A percentile compares a stretch with the other conserved stretches of the same genome.
Conservation (phyloP, 345 rosid genomes). For the Cardamine occulta region DNA sequence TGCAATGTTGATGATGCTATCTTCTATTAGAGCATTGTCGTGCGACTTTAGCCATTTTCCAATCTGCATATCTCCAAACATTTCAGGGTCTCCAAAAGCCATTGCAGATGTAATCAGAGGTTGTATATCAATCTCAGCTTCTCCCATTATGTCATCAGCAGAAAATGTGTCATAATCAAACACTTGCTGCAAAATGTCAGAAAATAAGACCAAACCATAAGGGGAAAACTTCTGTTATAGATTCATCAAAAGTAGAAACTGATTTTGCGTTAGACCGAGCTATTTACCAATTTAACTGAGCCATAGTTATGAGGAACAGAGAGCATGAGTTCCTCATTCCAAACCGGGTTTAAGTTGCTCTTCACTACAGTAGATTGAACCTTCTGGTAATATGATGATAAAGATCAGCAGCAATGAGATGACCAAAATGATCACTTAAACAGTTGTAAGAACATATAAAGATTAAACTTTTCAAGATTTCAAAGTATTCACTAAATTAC, state of each 20-base stretch:
- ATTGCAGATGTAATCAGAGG: slow-evolving; percentile 91
- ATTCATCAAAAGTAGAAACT: not conserved
- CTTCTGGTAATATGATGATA: slow-evolving; percentile 49
- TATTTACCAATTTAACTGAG: slow-evolving; percentile 68
- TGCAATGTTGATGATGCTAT: slow-evolving; percentile 78
- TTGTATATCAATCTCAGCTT: slow-evolving; percentile 90
- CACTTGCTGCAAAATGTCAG: slow-evolving; percentile 63
- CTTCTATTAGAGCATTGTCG: slow-evolving; percentile 87
- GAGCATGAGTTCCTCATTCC: slow-evolving; percentile 85
- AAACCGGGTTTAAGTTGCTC: slow-evolving; percentile 79
- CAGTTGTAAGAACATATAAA: slow-evolving; percentile 6
- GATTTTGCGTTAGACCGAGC: not conserved
- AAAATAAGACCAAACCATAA: not conserved
- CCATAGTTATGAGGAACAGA: slow-evolving; percentile 71
- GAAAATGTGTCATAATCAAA: slow-evolving; percentile 90
- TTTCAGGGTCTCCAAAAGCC: slow-evolving; percentile 88
- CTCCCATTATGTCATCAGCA: slow-evolving; percentile 99
- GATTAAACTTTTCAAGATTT: not conserved
- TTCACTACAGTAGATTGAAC: slow-evolving; percentile 56
- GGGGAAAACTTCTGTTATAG: not conserved
- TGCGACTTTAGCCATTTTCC: slow-evolving; percentile 91
- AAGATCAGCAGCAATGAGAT: not conserved
- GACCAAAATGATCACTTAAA: slow-evolving; percentile 13
- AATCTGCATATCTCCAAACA: slow-evolving; percentile 93
- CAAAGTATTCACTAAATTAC: slow-evolving; percentile 44